phyloP scores from a whole-genome alignment of 306 rosid species.

The Arachis stenosperma region DNA sequence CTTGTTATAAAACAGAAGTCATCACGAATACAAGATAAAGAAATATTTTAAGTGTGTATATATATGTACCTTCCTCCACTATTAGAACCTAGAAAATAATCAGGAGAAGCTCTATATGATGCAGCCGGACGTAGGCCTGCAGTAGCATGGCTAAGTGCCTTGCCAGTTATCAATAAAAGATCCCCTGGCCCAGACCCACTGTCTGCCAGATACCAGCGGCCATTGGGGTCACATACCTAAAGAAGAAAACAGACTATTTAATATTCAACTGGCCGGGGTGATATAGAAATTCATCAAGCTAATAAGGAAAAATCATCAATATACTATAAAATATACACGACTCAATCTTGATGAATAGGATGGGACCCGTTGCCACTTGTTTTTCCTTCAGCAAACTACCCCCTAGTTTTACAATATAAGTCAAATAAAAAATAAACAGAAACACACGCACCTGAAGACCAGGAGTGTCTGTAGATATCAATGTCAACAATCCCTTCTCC shows the following conservation, averaged over 20 bases:
- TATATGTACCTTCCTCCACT: constrained; percentile 72
- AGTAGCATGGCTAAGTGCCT: constrained; percentile 90
- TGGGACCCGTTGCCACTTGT: neutral
- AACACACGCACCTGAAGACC: constrained; percentile 90
- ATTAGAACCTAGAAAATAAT: constrained; percentile 56
- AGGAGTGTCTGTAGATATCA: constrained; percentile 82
- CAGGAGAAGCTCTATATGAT: constrained; percentile 75
- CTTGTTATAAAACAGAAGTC: constrained; percentile 33
- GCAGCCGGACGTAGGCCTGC: constrained; percentile 93
- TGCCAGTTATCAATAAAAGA: constrained; percentile 89
- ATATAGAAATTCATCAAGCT: constrained; percentile 23
- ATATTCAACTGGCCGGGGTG: neutral
- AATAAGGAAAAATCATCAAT: constrained; percentile 16
- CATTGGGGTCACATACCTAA: constrained; percentile 90
- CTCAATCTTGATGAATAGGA: neutral
- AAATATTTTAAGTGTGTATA: neutral
- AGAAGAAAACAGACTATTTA: constrained; percentile 39
- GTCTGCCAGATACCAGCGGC: constrained; percentile 96
- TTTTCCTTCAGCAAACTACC: constrained; percentile 18
- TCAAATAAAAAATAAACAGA: constrained; percentile 48
- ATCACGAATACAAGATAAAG: constrained; percentile 24
- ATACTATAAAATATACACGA: constrained; percentile 3
- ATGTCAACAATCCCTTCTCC: constrained; percentile 93
- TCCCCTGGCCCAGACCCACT: constrained; percentile 78
- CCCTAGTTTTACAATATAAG: constrained; percentile 28